Evolutionary conservation across 2,329 filamentous ascomycete species (phyloP), one percentile per base, ranked within the genome.

Genomic region (Mycosphaerelloides madeirae): DNA sequence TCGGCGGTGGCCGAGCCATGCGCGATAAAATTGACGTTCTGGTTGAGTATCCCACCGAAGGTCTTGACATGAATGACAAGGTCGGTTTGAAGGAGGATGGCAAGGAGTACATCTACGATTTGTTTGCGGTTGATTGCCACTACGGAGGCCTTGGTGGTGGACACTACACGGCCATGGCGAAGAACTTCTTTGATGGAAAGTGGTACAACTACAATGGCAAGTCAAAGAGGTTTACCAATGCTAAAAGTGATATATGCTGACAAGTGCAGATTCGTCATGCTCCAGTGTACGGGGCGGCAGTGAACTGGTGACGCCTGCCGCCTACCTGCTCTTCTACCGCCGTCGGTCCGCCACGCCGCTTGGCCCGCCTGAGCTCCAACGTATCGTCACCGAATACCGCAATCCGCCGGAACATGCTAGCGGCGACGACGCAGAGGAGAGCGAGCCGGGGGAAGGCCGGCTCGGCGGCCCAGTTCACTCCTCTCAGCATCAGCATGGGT

Each of bases 131-230:
- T 1, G 93, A 98, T 66, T 91, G 95, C 63, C 93, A 98, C 66
- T 95, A 85, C 64, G 93, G 93, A 49, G 88, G 89, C 22, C 78
- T 98, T 29, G 89, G 89, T 48, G 93, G 93, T 32, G 93, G 93
- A 1, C 93, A 98, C 67, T 98, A 98, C 70, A 97, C 90, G 15
- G 93, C 93, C 20, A 90, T 83, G 65, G 90, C 89, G 31, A 90
- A 88, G 71, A 97, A 95, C 65, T 96, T 95, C 67, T 75, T 86
- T 49, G 88, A 95, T 60, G 79, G 79, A 45, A 76, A 85, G 65
- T 98, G 93, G 93, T 96, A 96, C 65, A 87, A 94, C 56, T 97
- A 94, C 66, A 97, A 98, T 65, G 91, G 90, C 93, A 74, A 68
- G 83, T 68, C 25, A 3, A 20, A 7, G n/a, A n/a, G 14, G 5